Conservation (phyloP, 1,284 basidiomycete species). For the Omphalotus olearius region DNA sequence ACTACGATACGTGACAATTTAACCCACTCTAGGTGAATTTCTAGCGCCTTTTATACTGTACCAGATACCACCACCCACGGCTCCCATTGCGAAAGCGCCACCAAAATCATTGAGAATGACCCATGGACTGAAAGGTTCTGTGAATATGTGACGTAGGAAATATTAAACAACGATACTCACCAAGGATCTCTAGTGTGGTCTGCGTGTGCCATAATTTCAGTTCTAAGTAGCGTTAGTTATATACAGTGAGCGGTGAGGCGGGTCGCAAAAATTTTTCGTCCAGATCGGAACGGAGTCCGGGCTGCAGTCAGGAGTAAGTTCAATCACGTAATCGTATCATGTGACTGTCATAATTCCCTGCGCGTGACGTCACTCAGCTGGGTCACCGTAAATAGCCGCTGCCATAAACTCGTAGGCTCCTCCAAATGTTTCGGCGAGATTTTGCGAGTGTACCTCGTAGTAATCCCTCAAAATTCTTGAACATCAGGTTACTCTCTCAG, state of each 20-base stretch:
- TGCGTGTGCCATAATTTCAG: conserved; percentile 64
- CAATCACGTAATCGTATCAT: background rate
- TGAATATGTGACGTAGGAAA: background rate
- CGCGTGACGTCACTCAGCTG: too few species aligned
- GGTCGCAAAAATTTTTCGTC: too few species aligned
- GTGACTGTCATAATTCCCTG: background rate
- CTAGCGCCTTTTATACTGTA: conserved; percentile 98
- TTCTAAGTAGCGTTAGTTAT: too few species aligned
- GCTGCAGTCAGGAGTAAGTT: too few species aligned
- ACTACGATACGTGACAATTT: background rate
- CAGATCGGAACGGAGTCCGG: too few species aligned
- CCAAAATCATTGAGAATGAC: conserved; percentile 99
- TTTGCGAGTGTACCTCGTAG: background rate
- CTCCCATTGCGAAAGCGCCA: conserved; percentile 94
- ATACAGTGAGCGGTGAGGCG: background rate
- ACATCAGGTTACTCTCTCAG: background rate
- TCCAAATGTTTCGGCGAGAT: conserved; percentile 5
- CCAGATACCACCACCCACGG: conserved; percentile 96
- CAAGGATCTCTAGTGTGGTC: conserved; percentile 94
- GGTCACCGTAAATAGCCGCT: too few species aligned
- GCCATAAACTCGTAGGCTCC: too few species aligned
- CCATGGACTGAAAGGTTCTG: conserved; percentile 71
- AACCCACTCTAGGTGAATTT: conserved; percentile 86
- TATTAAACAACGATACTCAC: conserved; percentile 35
- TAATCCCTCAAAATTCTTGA: background rate